Conservation (phyloP, 768 basidiomycete species). For the Tulasnella sp. region DNA sequence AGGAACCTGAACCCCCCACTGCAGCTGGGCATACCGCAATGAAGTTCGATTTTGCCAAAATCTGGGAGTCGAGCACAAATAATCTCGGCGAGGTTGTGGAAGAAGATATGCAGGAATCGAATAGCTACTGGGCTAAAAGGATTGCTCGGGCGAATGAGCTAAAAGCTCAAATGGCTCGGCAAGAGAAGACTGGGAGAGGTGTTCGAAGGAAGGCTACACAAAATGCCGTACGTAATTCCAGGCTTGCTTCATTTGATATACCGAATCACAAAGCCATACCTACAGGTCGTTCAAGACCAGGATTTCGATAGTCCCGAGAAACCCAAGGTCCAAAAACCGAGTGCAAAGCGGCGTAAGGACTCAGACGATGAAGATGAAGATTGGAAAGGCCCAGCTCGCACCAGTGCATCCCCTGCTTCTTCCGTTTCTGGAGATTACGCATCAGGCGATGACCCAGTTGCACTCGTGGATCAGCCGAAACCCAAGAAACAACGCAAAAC, state of each 20-base stretch:
- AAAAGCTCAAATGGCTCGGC: conserved; percentile 38
- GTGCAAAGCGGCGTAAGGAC: not conserved
- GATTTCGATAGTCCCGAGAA: conserved; percentile 8
- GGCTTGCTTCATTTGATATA: not conserved
- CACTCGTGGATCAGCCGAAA: not conserved
- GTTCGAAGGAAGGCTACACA: conserved; percentile 53
- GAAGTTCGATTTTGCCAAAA: conserved; percentile 78
- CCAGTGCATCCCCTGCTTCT: not conserved
- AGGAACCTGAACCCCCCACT: conserved; percentile 43
- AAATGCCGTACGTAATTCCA: not conserved
- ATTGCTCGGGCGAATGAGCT: conserved; percentile 29
- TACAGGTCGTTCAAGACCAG: not conserved
- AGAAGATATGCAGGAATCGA: conserved; percentile 34
- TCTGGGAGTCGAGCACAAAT: conserved; percentile 79
- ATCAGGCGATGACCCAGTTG: not conserved
- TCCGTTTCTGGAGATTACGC: not conserved
- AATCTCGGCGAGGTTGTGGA: conserved; percentile 56
- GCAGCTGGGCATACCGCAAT: conserved; percentile 37
- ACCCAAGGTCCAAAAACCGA: not conserved
- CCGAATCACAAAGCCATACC: not conserved
- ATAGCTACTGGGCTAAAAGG: conserved; percentile 70
- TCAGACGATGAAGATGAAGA: not conserved
- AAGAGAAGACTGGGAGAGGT: conserved; percentile 57
- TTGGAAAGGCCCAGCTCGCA: not conserved
- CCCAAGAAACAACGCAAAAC: not conserved